Evolutionary conservation across 2,329 filamentous ascomycete genomes (phyloP).

Genomic region (Pseudocercospora eumusae): DNA sequence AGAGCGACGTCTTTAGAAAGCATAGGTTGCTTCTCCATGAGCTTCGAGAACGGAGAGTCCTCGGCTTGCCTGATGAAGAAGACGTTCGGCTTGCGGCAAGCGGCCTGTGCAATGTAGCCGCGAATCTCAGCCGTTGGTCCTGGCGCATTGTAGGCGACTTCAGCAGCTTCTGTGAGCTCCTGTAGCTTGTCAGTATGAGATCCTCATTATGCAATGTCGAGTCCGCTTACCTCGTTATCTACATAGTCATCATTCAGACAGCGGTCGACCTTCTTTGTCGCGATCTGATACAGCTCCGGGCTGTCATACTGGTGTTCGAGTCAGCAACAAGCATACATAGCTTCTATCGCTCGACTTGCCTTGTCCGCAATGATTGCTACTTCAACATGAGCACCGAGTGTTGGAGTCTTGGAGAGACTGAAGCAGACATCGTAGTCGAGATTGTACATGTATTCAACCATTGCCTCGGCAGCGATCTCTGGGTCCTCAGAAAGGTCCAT

Average conservation of each 20-base stretch:
- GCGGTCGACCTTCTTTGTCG: not conserved
- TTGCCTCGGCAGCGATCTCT: not conserved
- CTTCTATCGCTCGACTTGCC: not conserved
- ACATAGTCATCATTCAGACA: not conserved
- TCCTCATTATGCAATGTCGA: not conserved
- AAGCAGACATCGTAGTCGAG: not conserved
- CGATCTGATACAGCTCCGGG: not conserved
- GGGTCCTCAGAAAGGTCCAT: conserved; percentile 4
- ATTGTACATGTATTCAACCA: conserved; percentile 7
- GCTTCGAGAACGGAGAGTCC: not conserved
- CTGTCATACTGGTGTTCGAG: not conserved
- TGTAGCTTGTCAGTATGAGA: not conserved
- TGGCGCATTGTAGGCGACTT: not conserved
- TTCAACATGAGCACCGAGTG: not conserved
- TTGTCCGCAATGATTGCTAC: conserved; percentile 4
- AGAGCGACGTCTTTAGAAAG: not conserved
- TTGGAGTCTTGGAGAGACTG: not conserved
- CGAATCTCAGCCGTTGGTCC: not conserved
- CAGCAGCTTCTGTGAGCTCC: not conserved
- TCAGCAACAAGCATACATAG: not conserved
- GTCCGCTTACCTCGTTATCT: not conserved
- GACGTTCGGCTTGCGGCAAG: not conserved
- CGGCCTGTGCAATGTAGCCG: not conserved
- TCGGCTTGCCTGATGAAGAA: not conserved
- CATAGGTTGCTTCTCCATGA: not conserved